These are phyloP conservation scores for Amaranthus cruentus DNA, from an alignment of 148 eudicot species.

Conservation along the genomic window DNA sequence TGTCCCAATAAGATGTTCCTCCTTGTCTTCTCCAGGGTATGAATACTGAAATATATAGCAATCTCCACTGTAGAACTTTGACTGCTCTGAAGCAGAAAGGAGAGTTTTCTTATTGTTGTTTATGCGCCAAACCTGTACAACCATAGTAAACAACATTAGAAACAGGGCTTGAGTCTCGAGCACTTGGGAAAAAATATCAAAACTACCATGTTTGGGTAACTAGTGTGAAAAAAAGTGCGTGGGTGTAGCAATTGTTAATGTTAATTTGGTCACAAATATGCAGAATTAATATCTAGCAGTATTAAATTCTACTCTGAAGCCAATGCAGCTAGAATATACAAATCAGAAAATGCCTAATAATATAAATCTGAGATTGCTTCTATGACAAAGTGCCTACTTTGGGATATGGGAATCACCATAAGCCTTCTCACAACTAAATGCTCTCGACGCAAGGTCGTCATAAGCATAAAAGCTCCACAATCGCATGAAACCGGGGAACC, in stretches of 20 bases:
- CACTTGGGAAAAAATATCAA: background rate
- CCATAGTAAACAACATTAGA: conserved; percentile 17
- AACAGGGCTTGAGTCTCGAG: background rate
- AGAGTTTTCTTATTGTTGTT: conserved; percentile 63
- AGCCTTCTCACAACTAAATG: too few species aligned
- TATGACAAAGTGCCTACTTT: too few species aligned
- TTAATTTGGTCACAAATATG: background rate
- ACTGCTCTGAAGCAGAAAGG: conserved; percentile 65
- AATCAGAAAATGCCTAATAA: background rate
- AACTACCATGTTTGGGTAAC: background rate
- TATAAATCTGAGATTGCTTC: too few species aligned
- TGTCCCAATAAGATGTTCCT: conserved; percentile 84
- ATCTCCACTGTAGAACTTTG: conserved; percentile 94
- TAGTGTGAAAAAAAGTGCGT: too few species aligned
- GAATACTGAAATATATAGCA: conserved; percentile 91
- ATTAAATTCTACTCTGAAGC: background rate
- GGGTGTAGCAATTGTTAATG: background rate
- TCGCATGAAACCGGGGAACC: too few species aligned
- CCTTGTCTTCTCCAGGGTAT: conserved; percentile 81
- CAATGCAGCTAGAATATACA: background rate
- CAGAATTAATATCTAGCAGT: background rate
- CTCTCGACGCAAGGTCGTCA: too few species aligned
- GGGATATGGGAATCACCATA: too few species aligned
- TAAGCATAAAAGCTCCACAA: too few species aligned
- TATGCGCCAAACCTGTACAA: conserved; percentile 84